Conservation (phyloP, 2,329 filamentous ascomycete genomes). For the Furcasterigmium sp. region DNA sequence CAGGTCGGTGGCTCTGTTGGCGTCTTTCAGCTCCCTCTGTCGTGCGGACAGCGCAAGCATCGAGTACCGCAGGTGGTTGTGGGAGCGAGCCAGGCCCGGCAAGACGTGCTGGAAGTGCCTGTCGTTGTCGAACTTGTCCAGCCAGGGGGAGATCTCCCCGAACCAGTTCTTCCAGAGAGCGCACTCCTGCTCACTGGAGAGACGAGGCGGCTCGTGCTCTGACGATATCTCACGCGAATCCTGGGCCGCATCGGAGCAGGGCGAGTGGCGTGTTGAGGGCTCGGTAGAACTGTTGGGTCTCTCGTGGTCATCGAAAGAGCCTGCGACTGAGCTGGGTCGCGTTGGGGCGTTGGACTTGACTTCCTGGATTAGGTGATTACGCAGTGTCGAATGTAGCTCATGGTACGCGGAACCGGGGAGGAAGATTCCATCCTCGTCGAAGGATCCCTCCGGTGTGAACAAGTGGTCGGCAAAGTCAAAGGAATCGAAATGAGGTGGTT, state of each 20-base stretch:
- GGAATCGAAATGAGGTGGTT: background rate
- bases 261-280: constrained; percentile 2
- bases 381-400: constrained; percentile 37
- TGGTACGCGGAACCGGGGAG: constrained; percentile 40
- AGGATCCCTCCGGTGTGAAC: constrained; percentile 24
- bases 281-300: constrained; percentile 1
- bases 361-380: constrained; percentile 38
- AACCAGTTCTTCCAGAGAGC: constrained; percentile 35
- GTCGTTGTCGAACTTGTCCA: constrained; percentile 48
- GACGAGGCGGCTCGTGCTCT: constrained; percentile 8
- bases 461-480: constrained; percentile 17
- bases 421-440: constrained; percentile 35
- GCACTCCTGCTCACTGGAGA: constrained; percentile 23
- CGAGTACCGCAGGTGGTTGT: constrained; percentile 39
- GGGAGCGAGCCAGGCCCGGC: constrained; percentile 37
- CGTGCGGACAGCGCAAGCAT: constrained; percentile 46
- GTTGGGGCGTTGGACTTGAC: constrained; percentile 33
- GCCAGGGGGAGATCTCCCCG: constrained; percentile 35
- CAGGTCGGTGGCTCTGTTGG: constrained; percentile 24
- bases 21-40: constrained; percentile 40
- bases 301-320: constrained; percentile 2
- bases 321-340: constrained; percentile 6
- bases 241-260: background rate
- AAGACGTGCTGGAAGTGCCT: constrained; percentile 42
- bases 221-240: constrained; percentile 4